Evolutionary conservation across 1,139 yeast species (phyloP).

Genomic region (Williopsis jadinii): DNA sequence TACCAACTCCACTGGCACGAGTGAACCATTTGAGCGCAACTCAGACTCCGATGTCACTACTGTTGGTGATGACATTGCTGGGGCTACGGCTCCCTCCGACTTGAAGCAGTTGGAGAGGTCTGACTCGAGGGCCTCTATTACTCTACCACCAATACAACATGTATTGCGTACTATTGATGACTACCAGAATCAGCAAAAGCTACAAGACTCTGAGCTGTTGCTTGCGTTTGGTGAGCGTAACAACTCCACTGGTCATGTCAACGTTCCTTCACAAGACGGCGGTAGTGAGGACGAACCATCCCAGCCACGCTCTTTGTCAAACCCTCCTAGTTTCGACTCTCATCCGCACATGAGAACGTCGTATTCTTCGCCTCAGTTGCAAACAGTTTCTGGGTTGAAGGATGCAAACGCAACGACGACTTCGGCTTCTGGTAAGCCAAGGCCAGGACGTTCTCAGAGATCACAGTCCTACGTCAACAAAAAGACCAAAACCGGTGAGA

Average conservation of each 20-base stretch:
- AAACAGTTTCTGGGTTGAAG: not conserved
- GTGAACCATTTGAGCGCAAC: too few species aligned
- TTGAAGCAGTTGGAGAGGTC: not conserved
- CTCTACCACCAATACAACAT: constrained; percentile 20
- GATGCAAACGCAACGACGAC: not conserved
- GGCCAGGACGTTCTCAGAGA: not conserved
- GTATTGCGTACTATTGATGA: constrained; percentile 19
- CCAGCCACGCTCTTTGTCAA: not conserved
- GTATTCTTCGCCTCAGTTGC: constrained; percentile 1
- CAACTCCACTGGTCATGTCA: constrained; percentile 2
- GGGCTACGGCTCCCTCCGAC: too few species aligned
- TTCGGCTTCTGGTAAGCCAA: constrained; percentile 1
- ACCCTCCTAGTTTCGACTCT: not conserved
- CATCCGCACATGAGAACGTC: constrained; percentile 1
- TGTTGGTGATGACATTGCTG: too few species aligned
- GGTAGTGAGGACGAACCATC: not conserved
- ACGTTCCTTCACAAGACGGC: constrained; percentile 3
- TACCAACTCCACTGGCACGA: too few species aligned
- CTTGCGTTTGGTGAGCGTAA: constrained; percentile 16
- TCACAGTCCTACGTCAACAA: not conserved
- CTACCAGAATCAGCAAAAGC: constrained; percentile 22
- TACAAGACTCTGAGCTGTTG: constrained; percentile 21
- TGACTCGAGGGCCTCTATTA: constrained; percentile 4
- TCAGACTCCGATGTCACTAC: too few species aligned
- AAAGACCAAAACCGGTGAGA: not conserved